phyloP scores from a whole-genome alignment of 2,329 filamentous ascomycete genomes.

The Aureobasidium sp. region DNA sequence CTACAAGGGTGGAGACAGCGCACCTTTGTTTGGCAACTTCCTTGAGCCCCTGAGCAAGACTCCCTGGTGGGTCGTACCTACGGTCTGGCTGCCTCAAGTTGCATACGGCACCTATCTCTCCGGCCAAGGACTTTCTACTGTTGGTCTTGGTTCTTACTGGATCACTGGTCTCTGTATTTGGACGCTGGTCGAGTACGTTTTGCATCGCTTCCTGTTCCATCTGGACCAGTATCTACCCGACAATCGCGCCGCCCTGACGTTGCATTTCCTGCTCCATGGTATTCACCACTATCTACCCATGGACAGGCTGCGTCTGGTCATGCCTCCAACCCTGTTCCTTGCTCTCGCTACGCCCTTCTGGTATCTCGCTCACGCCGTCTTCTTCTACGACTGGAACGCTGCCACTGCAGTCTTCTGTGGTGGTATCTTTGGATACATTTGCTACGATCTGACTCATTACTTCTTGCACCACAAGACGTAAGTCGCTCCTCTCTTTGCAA shows the following conservation, averaged over 20 bases:
- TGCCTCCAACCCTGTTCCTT: slow-evolving; percentile 86
- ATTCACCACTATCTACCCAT: slow-evolving; percentile 99
- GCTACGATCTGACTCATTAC: slow-evolving; percentile 97
- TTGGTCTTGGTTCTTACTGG: slow-evolving; percentile 51
- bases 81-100: slow-evolving; percentile 74
- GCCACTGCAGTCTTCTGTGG: slow-evolving; percentile 75
- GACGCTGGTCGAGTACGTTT: slow-evolving; percentile 79
- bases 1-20: slow-evolving; percentile 87
- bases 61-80: slow-evolving; percentile 84
- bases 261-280: slow-evolving; percentile 90
- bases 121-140: slow-evolving; percentile 46
- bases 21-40: slow-evolving; percentile 94
- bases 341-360: slow-evolving; percentile 82
- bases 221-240: slow-evolving; percentile 89
- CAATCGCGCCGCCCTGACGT: slow-evolving; percentile 74
- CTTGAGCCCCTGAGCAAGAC: slow-evolving; percentile 96
- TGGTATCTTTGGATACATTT: slow-evolving; percentile 89
- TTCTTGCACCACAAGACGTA: slow-evolving; percentile 92
- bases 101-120: slow-evolving; percentile 62
- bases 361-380: slow-evolving; percentile 74
- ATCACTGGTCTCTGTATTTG: slow-evolving; percentile 65
- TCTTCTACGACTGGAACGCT: slow-evolving; percentile 77
- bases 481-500: slow-evolving; percentile 24
- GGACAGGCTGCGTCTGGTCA: slow-evolving; percentile 94
- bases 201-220: slow-evolving; percentile 91